Evolutionary conservation across 148 eudicot genomes (phyloP), one percentile per base, ranked within the genome.

Genomic region (Fagopyrum homotropicum): DNA sequence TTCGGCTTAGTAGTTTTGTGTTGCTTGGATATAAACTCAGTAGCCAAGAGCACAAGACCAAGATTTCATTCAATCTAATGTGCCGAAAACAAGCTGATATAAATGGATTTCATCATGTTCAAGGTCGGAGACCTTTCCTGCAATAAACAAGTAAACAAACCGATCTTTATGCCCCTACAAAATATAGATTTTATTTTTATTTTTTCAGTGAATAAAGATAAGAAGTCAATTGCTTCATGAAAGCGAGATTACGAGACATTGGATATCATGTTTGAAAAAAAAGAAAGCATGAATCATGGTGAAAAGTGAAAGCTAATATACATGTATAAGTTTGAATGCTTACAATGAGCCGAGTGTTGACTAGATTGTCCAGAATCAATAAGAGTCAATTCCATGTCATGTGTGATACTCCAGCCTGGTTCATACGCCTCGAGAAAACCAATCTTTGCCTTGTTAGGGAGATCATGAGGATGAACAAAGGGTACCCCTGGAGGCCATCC

Each of bases 391-490:
- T 95, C 99, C 90, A 90, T 83, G 81, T 89, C 97, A 75, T 95
- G 93, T 4, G 93, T 88, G 75, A 93, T 89, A 48, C 91, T 88
- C 99, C 99, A 95, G 84, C 99, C 97, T 77, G 97, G 99, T 85
- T 95, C 99, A 84, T 90, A 95, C 44, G 97, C 89, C 83, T 95
- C 99, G 72, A 95, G 92, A 82, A 95, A 95, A 70, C 97, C 93
- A 72, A 92, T 86, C 83, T 95, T 95, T 69, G 99, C 99, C 82
- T 95, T 95, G 88, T 95, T 95, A 49, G 99, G 98, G 44, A 95
- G 86, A 89, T 95, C 99, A 81, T 95, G 99, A 50, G 99, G 99
- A 88, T 95, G 99, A 85, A 95, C 99, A 86, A 95, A 95, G 17
- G 99, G 99, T 44, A 95, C 98, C 59, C 96, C 96, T 0, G 88